Conservation (phyloP, 1,284 basidiomycete species). For the Pseudozyma sp. region DNA sequence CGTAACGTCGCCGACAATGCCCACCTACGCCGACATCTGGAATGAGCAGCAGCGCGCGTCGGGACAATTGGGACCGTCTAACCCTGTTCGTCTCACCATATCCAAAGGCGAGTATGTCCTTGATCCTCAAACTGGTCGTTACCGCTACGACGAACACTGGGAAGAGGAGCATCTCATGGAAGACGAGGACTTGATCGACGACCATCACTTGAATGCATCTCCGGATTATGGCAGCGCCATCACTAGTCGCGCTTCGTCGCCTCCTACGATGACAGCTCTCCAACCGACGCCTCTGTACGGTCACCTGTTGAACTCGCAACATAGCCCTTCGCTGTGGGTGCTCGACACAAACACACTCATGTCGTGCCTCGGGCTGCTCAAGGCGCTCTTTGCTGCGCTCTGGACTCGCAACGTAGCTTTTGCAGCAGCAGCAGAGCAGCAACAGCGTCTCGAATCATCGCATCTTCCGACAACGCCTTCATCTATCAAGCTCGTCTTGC, state of each 20-base stretch:
- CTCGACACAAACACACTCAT: slow-evolving; percentile 53
- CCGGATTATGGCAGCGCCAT: neutral
- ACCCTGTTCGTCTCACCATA: slow-evolving; percentile 48
- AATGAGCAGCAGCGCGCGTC: slow-evolving; percentile 34
- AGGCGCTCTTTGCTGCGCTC: slow-evolving; percentile 46
- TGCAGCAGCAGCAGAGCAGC: slow-evolving; percentile 11
- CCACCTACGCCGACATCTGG: slow-evolving; percentile 49
- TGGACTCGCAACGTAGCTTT: slow-evolving; percentile 35
- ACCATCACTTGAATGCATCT: neutral
- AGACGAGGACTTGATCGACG: slow-evolving; percentile 20
- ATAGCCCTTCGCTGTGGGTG: slow-evolving; percentile 40
- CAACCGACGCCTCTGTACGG: slow-evolving; percentile 9
- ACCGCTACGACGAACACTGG: slow-evolving; percentile 46
- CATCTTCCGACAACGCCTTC: slow-evolving; percentile 16
- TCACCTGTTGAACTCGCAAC: neutral
- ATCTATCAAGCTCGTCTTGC: slow-evolving; percentile 43
- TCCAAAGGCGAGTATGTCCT: slow-evolving; percentile 47
- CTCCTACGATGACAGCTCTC: slow-evolving; percentile 11
- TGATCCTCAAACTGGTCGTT: slow-evolving; percentile 17
- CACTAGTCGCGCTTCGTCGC: slow-evolving; percentile 15
- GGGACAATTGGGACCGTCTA: slow-evolving; percentile 32
- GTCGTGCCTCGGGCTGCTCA: slow-evolving; percentile 43
- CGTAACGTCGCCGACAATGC: slow-evolving; percentile 15
- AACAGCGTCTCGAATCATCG: neutral
- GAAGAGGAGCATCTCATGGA: slow-evolving; percentile 55